A percentile compares a stretch with the other conserved stretches of the same genome.
These are phyloP conservation scores for Podochytrium sp. DNA, from an alignment of 192 early-diverging fungal species.

Conservation along the genomic window DNA sequence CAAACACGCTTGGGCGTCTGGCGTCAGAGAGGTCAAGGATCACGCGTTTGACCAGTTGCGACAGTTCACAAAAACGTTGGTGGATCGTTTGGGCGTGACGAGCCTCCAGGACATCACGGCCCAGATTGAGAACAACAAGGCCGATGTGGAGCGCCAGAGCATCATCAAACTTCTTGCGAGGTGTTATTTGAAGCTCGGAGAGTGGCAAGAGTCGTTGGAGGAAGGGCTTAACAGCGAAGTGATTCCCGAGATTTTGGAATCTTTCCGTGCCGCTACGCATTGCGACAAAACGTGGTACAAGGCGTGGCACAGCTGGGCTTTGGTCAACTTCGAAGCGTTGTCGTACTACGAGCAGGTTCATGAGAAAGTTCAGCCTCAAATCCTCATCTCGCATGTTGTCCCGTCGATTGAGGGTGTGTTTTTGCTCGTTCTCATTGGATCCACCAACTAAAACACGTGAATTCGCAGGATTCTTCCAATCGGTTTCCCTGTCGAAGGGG, in stretches of 20 bases:
- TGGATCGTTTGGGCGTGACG: slow-evolving; percentile 58
- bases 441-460: not conserved
- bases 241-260: slow-evolving; percentile 77
- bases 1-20: slow-evolving; percentile 86
- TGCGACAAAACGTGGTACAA: slow-evolving; percentile 93
- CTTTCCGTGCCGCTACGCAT: slow-evolving; percentile 83
- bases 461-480: slow-evolving; percentile 90
- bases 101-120: slow-evolving; percentile 55
- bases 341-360: slow-evolving; percentile 70
- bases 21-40: slow-evolving; percentile 57
- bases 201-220: slow-evolving; percentile 78
- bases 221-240: slow-evolving; percentile 64
- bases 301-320: slow-evolving; percentile 98
- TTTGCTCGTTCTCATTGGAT: slow-evolving; percentile 8
- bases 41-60: slow-evolving; percentile 77
- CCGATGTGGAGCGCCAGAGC: slow-evolving; percentile 41
- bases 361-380: slow-evolving; percentile 52
- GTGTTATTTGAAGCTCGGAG: slow-evolving; percentile 92
- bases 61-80: slow-evolving; percentile 77
- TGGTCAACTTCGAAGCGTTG: slow-evolving; percentile 89
- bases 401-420: slow-evolving; percentile 75
- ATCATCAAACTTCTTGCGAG: slow-evolving; percentile 51
- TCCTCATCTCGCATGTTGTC: slow-evolving; percentile 70
- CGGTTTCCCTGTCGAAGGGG: slow-evolving; percentile 86
- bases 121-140: slow-evolving; percentile 40